Conservation (phyloP, 441 rosid species). For the Theobroma grandiflorum region DNA sequence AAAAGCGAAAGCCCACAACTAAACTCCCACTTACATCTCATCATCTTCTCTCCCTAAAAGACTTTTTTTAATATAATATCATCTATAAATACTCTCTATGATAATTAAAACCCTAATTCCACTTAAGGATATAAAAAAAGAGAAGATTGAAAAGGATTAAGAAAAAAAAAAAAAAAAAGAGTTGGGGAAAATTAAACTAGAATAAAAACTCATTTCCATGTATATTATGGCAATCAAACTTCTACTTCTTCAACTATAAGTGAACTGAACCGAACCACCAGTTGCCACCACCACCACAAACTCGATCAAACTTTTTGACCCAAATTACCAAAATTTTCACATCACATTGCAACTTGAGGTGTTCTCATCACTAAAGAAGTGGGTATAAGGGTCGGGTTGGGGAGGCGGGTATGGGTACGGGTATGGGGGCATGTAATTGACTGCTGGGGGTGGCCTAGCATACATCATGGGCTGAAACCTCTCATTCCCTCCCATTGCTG, state of each 20-base stretch:
- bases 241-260: slow-evolving; percentile 28
- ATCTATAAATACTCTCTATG: slow-evolving; percentile 46
- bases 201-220: slow-evolving; percentile 57
- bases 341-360: slow-evolving; percentile 85
- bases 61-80: slow-evolving; percentile 27
- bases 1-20: slow-evolving; percentile 28
- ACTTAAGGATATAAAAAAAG: slow-evolving; percentile 39
- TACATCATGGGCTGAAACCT: slow-evolving; percentile 96
- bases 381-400: slow-evolving; percentile 59
- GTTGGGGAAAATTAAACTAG: slow-evolving; percentile 32
- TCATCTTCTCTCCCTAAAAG: slow-evolving; percentile 45
- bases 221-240: slow-evolving; percentile 59
- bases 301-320: neutral
- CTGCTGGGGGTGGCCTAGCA: slow-evolving; percentile 84
- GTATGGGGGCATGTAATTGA: slow-evolving; percentile 70
- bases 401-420: slow-evolving; percentile 53
- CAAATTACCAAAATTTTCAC: slow-evolving; percentile 46
- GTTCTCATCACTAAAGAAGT: slow-evolving; percentile 84
- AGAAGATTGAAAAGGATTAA: slow-evolving; percentile 19
- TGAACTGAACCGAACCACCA: slow-evolving; percentile 46
- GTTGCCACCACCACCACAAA: slow-evolving; percentile 24
- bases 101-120: slow-evolving; percentile 51
- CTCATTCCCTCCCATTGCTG: slow-evolving; percentile 62
- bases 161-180: slow-evolving; percentile 19
- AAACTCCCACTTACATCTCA: slow-evolving; percentile 43